Percentiles rank a stretch among this genome's conserved stretches.
Evolutionary conservation across 2,329 filamentous ascomycete species (phyloP).

Genomic region (Eutypella sp.): DNA sequence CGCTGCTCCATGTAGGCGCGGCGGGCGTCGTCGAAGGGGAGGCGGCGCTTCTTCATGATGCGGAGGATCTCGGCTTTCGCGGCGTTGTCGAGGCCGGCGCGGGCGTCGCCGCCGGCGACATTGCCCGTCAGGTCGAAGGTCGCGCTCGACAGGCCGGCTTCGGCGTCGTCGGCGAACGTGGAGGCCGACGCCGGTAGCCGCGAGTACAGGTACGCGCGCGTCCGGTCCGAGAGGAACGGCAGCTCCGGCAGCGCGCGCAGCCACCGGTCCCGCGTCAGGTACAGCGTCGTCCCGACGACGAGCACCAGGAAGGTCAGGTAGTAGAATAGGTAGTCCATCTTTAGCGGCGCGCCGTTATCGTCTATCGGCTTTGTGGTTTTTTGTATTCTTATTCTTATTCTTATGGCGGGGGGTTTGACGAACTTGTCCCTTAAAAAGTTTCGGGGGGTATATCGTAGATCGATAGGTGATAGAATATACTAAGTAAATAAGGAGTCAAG

Average conservation of each 20-base stretch:
- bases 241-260: slow-evolving; percentile 60
- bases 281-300: slow-evolving; percentile 68
- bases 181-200: slow-evolving; percentile 63
- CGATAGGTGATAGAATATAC: no score
- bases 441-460: no score
- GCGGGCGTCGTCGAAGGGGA: slow-evolving; percentile 88
- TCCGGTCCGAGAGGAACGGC: slow-evolving; percentile 41
- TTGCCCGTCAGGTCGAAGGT: slow-evolving; percentile 83
- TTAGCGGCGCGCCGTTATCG: slow-evolving; percentile 15
- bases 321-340: slow-evolving; percentile 79
- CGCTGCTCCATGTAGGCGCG: slow-evolving; percentile 78
- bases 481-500: no score
- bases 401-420: no score
- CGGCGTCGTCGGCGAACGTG: slow-evolving; percentile 74
- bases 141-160: slow-evolving; percentile 76
- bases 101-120: slow-evolving; percentile 69
- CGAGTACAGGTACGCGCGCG: slow-evolving; percentile 64
- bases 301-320: slow-evolving; percentile 68
- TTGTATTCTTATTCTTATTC: not conserved
- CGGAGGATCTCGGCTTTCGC: slow-evolving; percentile 78
- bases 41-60: slow-evolving; percentile 82
- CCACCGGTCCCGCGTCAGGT: slow-evolving; percentile 78
- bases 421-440: no score
- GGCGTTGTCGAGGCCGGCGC: slow-evolving; percentile 73
- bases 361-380: not conserved